These are phyloP conservation scores for Cystobasidiaceae sp. DNA, from an alignment of 1,284 basidiomycete genomes.

Conservation along the genomic window DNA sequence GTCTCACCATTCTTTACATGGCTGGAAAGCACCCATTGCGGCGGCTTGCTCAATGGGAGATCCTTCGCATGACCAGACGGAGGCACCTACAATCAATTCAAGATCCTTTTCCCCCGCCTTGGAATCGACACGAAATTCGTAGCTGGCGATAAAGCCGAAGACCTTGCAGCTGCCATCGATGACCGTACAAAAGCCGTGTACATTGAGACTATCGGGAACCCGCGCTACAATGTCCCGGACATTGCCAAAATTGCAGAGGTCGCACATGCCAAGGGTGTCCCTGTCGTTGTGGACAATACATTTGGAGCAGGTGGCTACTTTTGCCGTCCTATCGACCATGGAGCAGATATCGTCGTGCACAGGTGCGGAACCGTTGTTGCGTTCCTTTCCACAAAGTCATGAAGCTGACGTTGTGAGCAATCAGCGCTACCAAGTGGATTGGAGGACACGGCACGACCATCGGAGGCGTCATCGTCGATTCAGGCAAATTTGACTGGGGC, in stretches of 20 bases:
- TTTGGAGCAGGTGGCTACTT: slow-evolving; percentile 73
- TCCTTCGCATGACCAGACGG: too few relatives aligned
- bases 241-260: slow-evolving; percentile 69
- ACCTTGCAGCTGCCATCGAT: slow-evolving; percentile 68
- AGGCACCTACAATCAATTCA: slow-evolving; percentile 82
- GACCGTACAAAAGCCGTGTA: slow-evolving; percentile 62
- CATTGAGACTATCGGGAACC: slow-evolving; percentile 80
- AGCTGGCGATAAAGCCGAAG: slow-evolving; percentile 57
- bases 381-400: too few relatives aligned
- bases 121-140: slow-evolving; percentile 76
- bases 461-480: slow-evolving; percentile 73
- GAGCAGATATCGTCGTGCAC: slow-evolving; percentile 70
- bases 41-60: too few relatives aligned
- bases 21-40: too few relatives aligned
- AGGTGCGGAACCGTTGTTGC: too few relatives aligned
- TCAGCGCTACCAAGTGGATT: slow-evolving; percentile 89
- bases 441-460: slow-evolving; percentile 85
- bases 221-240: slow-evolving; percentile 66
- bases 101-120: slow-evolving; percentile 64
- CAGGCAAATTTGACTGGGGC: slow-evolving; percentile 81
- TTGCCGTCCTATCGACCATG: slow-evolving; percentile 66
- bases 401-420: slow-evolving; percentile 48
- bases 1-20: too few relatives aligned
- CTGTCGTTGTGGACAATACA: slow-evolving; percentile 82
- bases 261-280: slow-evolving; percentile 69